Evolutionary conservation across 1,139 yeast genomes (phyloP).

Genomic region (Yarrowia galli): DNA sequence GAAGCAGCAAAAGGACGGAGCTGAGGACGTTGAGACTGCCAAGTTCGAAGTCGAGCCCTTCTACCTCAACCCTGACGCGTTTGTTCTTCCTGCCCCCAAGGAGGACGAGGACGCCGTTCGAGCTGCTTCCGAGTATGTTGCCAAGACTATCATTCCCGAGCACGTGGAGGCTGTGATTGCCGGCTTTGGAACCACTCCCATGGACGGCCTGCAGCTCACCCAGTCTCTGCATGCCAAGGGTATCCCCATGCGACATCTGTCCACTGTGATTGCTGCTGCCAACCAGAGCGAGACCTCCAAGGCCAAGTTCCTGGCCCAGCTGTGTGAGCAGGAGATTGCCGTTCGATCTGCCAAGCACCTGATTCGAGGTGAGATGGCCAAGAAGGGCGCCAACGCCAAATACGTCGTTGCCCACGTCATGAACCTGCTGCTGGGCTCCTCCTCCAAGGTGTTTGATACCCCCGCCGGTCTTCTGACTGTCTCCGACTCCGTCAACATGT

Average conservation of each 20-base stretch:
- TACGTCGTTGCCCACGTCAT: conserved; percentile 72
- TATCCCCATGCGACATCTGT: conserved; percentile 88
- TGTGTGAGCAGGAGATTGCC: conserved; percentile 58
- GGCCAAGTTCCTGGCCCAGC: conserved; percentile 33
- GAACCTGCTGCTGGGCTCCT: conserved; percentile 66
- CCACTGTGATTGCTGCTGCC: conserved; percentile 51
- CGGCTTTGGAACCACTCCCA: conserved; percentile 66
- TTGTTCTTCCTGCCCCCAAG: conserved; percentile 54
- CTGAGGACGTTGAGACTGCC: conserved; percentile 46
- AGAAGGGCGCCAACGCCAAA: conserved; percentile 45
- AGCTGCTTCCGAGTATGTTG: conserved; percentile 70
- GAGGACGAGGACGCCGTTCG: conserved; percentile 70
- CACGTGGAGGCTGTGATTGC: conserved; percentile 63
- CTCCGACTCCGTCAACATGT: conserved; percentile 9
- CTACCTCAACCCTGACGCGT: conserved; percentile 82
- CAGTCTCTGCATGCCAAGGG: conserved; percentile 77
- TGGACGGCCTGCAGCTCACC: conserved; percentile 81
- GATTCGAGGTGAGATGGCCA: conserved; percentile 62
- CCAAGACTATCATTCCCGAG: conserved; percentile 65
- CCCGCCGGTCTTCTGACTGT: not conserved
- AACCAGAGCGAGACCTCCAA: conserved; percentile 40
- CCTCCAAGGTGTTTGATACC: conserved; percentile 50
- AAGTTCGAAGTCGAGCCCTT: conserved; percentile 54
- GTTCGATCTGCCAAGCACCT: conserved; percentile 82
- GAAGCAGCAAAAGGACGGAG: conserved; percentile 42